These are phyloP conservation scores for Curvularia verruculosa DNA, from an alignment of 2,329 filamentous ascomycete species.

Conservation along the genomic window DNA sequence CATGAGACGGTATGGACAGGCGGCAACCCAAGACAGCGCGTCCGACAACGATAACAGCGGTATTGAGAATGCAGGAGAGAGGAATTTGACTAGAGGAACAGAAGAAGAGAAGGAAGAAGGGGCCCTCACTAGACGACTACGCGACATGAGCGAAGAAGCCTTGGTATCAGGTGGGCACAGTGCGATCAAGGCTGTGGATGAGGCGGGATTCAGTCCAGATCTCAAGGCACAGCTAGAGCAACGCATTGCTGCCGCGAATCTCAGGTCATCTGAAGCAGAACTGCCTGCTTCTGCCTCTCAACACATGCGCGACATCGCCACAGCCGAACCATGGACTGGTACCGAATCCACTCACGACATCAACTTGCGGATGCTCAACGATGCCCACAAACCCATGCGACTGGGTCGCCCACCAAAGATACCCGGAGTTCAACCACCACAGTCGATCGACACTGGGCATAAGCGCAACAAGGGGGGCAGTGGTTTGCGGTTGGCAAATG, in stretches of 20 bases:
- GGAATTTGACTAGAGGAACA: background rate
- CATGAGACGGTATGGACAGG: slow-evolving; percentile 33
- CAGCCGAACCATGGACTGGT: slow-evolving; percentile 77
- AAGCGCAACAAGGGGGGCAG: slow-evolving; percentile 48
- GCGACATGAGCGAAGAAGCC: slow-evolving; percentile 65
- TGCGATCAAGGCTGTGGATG: slow-evolving; percentile 62
- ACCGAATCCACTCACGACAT: slow-evolving; percentile 75
- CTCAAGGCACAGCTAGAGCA: slow-evolving; percentile 64
- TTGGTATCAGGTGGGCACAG: slow-evolving; percentile 62
- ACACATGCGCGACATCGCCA: slow-evolving; percentile 71
- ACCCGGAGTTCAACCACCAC: slow-evolving; percentile 34
- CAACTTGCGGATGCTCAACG: slow-evolving; percentile 77
- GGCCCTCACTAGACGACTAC: slow-evolving; percentile 64
- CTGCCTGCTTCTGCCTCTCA: slow-evolving; percentile 68
- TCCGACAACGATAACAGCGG: slow-evolving; percentile 17
- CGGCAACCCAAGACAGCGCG: slow-evolving; percentile 24
- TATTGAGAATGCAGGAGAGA: slow-evolving; percentile 20
- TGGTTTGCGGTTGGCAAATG: slow-evolving; percentile 59
- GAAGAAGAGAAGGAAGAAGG: slow-evolving; percentile 49
- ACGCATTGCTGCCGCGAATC: slow-evolving; percentile 62
- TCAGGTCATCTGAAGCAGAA: slow-evolving; percentile 60
- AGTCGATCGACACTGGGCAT: slow-evolving; percentile 42
- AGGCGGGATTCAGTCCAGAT: slow-evolving; percentile 68
- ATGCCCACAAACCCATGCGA: slow-evolving; percentile 62
- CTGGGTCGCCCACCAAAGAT: slow-evolving; percentile 25